Conservation (phyloP, 306 rosid genomes). For the Vicia villosa region DNA sequence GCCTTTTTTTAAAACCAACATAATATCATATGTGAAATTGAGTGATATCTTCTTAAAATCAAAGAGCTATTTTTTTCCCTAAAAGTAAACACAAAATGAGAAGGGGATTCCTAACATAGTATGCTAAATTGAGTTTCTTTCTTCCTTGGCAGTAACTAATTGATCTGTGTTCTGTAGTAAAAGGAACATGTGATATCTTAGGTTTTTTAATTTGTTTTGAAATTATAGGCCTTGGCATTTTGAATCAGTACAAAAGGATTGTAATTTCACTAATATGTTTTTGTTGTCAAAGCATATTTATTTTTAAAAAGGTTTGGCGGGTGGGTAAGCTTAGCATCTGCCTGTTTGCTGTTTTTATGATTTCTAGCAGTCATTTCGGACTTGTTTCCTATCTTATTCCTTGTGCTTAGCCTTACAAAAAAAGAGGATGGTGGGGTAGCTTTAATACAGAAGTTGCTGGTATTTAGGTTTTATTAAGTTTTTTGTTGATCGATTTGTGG, state of each 20-base stretch:
- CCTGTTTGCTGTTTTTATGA: conserved; percentile 8
- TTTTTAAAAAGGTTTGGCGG: not conserved
- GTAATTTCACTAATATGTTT: not conserved
- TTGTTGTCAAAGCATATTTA: not conserved
- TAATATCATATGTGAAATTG: too few relatives aligned
- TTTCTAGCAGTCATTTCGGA: not conserved
- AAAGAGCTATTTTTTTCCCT: too few relatives aligned
- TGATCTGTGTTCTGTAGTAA: not conserved
- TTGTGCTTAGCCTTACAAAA: conserved; percentile 15
- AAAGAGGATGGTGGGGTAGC: not conserved
- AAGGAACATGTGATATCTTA: not conserved
- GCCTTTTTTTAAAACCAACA: too few relatives aligned
- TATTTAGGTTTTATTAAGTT: conserved; percentile 3
- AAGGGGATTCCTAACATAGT: too few relatives aligned
- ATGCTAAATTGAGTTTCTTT: too few relatives aligned
- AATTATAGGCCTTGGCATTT: not conserved
- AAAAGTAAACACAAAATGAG: too few relatives aligned
- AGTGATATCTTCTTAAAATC: too few relatives aligned
- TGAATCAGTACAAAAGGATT: too few relatives aligned
- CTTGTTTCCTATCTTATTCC: not conserved
- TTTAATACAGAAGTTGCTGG: conserved; percentile 25
- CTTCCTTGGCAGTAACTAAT: too few relatives aligned
- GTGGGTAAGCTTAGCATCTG: not conserved
- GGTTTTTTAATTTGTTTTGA: too few relatives aligned
- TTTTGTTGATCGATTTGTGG: not conserved